A percentile compares a stretch with the other conserved stretches of the same genome.
These are phyloP conservation scores for Solioccasus polychromus DNA, from an alignment of 768 basidiomycete species.

Conservation along the genomic window DNA sequence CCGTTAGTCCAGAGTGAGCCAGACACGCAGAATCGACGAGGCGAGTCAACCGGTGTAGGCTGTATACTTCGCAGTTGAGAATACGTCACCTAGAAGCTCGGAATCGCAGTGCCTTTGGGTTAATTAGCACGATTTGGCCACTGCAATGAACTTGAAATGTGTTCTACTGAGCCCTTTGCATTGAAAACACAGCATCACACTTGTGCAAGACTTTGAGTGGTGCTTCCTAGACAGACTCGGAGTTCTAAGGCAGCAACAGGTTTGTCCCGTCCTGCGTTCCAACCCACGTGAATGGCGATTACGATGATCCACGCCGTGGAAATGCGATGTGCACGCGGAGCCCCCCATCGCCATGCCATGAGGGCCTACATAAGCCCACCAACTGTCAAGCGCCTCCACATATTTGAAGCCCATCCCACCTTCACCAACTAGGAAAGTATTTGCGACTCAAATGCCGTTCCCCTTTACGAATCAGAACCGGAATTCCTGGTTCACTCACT, in stretches of 20 bases:
- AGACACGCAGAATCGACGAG: constrained; percentile 18
- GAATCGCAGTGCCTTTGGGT: too few species aligned
- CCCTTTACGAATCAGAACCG: constrained; percentile 21
- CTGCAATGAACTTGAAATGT: too few species aligned
- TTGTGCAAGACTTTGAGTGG: neutral
- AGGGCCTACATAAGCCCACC: constrained; percentile 27
- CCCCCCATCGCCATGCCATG: constrained; percentile 9
- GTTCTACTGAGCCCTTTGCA: too few species aligned
- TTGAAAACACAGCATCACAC: constrained; percentile 2
- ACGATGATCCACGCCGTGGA: constrained; percentile 17
- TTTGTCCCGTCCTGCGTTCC: constrained; percentile 8
- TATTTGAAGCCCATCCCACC: constrained; percentile 12
- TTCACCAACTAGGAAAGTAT: constrained; percentile 3
- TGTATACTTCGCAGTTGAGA: constrained; percentile 9
- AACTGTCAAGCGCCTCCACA: constrained; percentile 9
- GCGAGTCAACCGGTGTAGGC: constrained; percentile 11
- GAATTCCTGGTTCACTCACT: constrained; percentile 44
- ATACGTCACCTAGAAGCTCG: constrained; percentile 21
- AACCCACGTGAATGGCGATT: constrained; percentile 19
- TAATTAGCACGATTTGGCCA: too few species aligned
- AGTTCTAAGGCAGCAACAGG: neutral
- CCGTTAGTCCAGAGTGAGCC: too few species aligned
- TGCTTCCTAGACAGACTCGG: constrained; percentile 9
- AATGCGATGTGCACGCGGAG: constrained; percentile 28
- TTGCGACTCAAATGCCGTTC: constrained; percentile 20